These are phyloP conservation scores for Plantago elongata DNA, from an alignment of 257 asterid genomes.

Conservation along the genomic window DNA sequence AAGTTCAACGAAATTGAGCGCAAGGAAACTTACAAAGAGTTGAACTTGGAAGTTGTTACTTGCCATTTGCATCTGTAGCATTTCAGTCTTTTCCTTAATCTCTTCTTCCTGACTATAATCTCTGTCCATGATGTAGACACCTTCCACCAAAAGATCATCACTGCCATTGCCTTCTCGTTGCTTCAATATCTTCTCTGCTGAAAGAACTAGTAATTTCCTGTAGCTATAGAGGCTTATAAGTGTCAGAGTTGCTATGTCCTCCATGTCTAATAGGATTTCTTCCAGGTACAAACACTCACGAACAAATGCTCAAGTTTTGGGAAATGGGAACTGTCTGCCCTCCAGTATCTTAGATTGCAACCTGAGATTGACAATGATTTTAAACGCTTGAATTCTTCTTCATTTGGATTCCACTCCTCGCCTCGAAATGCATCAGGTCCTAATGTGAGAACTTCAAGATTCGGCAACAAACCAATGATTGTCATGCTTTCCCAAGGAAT, in stretches of 20 bases:
- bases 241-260: background rate
- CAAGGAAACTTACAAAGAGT: no score
- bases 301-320: background rate
- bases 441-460: background rate
- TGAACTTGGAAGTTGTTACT: background rate
- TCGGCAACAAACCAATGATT: background rate
- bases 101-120: no score
- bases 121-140: background rate
- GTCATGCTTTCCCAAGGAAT: background rate
- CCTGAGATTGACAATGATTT: background rate
- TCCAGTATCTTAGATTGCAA: background rate
- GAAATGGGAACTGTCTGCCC: background rate
- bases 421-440: background rate
- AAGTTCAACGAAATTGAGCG: no score
- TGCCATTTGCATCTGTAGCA: background rate
- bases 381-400: background rate
- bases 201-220: background rate
- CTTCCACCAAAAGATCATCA: background rate
- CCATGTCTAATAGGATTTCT: background rate
- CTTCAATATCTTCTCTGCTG: background rate
- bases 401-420: background rate
- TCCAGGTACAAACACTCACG: background rate
- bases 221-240: no score
- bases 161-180: background rate
- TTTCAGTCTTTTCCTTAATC: no score